Conservation (phyloP, 768 basidiomycete species). For the Rhizopogon roseolus region DNA sequence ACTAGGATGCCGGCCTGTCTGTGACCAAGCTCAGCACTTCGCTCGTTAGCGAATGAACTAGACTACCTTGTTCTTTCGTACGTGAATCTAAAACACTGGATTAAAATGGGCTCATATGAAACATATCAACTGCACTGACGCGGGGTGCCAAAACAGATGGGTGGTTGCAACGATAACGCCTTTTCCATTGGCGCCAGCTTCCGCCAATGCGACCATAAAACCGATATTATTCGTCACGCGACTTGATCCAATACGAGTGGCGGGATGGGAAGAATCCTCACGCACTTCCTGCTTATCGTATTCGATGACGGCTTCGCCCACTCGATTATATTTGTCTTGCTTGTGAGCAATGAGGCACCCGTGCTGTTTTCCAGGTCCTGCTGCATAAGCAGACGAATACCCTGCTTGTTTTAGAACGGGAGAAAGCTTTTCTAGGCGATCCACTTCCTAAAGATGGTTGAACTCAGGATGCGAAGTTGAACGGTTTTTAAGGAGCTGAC, state of each 20-base stretch:
- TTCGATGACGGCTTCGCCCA: conserved; percentile 44
- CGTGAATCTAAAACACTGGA: conserved; percentile 29
- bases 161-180: conserved; percentile 84
- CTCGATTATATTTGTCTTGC: conserved; percentile 40
- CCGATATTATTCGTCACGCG: conserved; percentile 81
- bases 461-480: background rate
- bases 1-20: conserved; percentile 79
- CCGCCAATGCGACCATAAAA: conserved; percentile 62
- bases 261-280: conserved; percentile 23
- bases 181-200: conserved; percentile 28
- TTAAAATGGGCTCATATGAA: background rate
- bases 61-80: conserved; percentile 78
- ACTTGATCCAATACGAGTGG: conserved; percentile 46
- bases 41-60: background rate
- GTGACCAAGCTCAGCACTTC: background rate
- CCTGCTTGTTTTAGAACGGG: conserved; percentile 61
- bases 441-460: conserved; percentile 66
- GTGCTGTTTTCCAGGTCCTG: conserved; percentile 75
- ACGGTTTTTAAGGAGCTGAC: conserved; percentile 6
- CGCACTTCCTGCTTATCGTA: conserved; percentile 68
- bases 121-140: conserved; percentile 37
- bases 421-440: conserved; percentile 67
- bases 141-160: conserved; percentile 95
- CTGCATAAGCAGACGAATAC: conserved; percentile 61
- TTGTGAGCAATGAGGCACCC: conserved; percentile 83